Conservation (phyloP, 129 eudicot genomes). For the Saussurea involucrata region DNA sequence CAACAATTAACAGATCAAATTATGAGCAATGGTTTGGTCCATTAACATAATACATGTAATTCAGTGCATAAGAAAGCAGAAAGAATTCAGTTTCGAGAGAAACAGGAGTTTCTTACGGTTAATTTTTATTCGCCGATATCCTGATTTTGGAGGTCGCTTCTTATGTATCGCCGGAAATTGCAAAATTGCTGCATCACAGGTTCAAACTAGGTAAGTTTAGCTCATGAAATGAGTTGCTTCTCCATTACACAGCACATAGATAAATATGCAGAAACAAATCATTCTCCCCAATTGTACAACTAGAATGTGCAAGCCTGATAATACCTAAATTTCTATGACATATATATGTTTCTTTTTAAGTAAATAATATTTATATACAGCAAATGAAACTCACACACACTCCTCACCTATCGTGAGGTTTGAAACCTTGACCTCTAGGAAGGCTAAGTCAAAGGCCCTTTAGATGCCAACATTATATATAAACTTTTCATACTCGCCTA, state of each 20-base stretch:
- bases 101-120: constrained; percentile 53
- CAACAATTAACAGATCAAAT: too few relatives aligned
- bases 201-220: not conserved
- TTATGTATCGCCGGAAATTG: constrained; percentile 83
- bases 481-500: too few relatives aligned
- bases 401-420: not conserved
- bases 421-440: not conserved
- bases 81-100: constrained; percentile 7
- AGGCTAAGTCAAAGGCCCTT: not conserved
- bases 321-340: not conserved
- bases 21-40: too few relatives aligned
- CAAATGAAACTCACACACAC: not conserved
- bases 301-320: not conserved
- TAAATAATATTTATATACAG: not conserved
- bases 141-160: constrained; percentile 68
- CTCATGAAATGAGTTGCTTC: not conserved
- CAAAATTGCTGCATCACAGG: constrained; percentile 86
- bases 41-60: not conserved
- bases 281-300: not conserved
- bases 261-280: too few relatives aligned
- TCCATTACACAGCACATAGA: not conserved
- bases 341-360: not conserved
- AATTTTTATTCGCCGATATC: constrained; percentile 74
- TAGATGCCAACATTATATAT: too few relatives aligned
- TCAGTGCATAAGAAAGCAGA: not conserved